phyloP scores from a whole-genome alignment of 768 basidiomycete species.

The Lanmaoa pseudosensibilis region DNA sequence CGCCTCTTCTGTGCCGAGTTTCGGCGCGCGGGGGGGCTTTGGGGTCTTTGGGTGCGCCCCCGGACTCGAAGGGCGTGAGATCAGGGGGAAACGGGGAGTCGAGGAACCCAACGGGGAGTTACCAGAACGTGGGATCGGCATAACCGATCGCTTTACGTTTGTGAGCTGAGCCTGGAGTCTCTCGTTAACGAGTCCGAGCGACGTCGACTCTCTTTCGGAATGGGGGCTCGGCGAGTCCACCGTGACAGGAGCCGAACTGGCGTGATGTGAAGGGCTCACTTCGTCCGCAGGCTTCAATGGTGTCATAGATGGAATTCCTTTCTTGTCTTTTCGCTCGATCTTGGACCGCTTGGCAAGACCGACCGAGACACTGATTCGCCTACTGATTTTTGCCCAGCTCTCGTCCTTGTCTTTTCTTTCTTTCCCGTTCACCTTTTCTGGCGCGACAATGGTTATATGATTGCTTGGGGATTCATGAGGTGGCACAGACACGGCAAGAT shows the following conservation, averaged over 20 bases:
- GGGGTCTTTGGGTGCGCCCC: slow-evolving; percentile 35
- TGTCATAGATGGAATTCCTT: slow-evolving; percentile 7
- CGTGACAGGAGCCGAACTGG: slow-evolving; percentile 8
- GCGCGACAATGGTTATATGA: slow-evolving; percentile 39
- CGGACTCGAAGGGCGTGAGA: slow-evolving; percentile 32
- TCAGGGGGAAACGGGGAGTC: slow-evolving; percentile 21
- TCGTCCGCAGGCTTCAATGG: slow-evolving; percentile 34
- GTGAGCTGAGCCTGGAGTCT: slow-evolving; percentile 24
- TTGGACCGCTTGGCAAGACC: slow-evolving; percentile 39
- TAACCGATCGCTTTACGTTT: slow-evolving; percentile 28
- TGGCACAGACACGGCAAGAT: slow-evolving; percentile 3
- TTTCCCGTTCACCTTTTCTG: slow-evolving; percentile 35
- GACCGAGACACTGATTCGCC: slow-evolving; percentile 62
- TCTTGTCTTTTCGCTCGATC: slow-evolving; percentile 41
- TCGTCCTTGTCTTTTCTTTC: slow-evolving; percentile 42
- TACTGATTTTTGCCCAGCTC: slow-evolving; percentile 63
- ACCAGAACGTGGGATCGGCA: slow-evolving; percentile 18
- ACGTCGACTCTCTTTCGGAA: slow-evolving; percentile 20
- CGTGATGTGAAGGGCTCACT: slow-evolving; percentile 3
- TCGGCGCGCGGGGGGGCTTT: slow-evolving; percentile 50
- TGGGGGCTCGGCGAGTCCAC: slow-evolving; percentile 9
- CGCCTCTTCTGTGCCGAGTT: slow-evolving; percentile 54
- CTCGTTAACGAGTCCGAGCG: slow-evolving; percentile 30
- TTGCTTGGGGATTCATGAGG: slow-evolving; percentile 20
- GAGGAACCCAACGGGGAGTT: slow-evolving; percentile 23